Percentiles rank a stretch among this genome's conserved stretches.
These are phyloP conservation scores for Canna indica DNA, from an alignment of 176 grass and related monocot genomes.

Conservation along the genomic window DNA sequence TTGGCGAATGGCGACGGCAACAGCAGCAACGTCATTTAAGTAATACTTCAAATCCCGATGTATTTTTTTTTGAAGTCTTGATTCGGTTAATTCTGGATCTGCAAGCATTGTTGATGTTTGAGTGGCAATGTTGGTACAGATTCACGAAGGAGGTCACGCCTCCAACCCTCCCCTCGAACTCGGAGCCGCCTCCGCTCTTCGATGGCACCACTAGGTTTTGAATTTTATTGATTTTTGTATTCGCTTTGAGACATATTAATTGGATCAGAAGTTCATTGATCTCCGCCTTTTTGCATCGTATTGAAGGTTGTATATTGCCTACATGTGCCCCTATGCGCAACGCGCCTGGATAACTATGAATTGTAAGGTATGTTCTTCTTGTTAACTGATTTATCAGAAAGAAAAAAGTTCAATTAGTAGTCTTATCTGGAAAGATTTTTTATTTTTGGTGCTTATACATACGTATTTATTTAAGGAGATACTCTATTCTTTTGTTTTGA, in stretches of 20 bases:
- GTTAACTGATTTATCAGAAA: too few species aligned
- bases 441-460: not conserved
- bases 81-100: not conserved
- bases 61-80: too few species aligned
- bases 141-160: not conserved
- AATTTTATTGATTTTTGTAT: not conserved
- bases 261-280: too few species aligned
- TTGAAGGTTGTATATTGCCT: conserved; percentile 59
- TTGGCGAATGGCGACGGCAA: not conserved
- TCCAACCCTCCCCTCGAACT: conserved; percentile 46
- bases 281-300: too few species aligned
- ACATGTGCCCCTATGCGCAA: conserved; percentile 63
- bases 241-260: too few species aligned
- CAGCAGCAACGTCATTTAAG: not conserved
- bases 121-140: not conserved
- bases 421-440: not conserved
- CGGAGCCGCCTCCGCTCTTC: conserved; percentile 44
- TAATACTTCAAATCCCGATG: not conserved
- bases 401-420: too few species aligned
- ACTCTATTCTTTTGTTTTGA: not conserved
- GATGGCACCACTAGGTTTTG: conserved; percentile 57
- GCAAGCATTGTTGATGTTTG: not conserved
- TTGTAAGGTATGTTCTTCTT: conserved; percentile 41
- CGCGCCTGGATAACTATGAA: conserved; percentile 60
- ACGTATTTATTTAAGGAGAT: too few species aligned